These are phyloP conservation scores for Fonsecaea monophora DNA, from an alignment of 2,329 filamentous ascomycete species.

Conservation along the genomic window DNA sequence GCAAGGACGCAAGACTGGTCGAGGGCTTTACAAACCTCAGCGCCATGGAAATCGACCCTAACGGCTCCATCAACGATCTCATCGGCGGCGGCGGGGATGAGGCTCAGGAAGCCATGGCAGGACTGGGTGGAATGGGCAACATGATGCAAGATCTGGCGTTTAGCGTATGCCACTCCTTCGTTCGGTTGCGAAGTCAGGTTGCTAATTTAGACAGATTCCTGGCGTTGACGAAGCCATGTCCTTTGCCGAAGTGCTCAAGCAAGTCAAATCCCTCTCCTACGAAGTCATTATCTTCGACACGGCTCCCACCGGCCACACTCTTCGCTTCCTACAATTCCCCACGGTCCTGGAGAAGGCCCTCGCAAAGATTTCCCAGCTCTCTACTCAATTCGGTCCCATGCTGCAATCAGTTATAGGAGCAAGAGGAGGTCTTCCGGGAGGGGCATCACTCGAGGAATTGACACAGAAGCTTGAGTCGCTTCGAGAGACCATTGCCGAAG, in stretches of 20 bases:
- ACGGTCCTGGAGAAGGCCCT: slow-evolving; percentile 97
- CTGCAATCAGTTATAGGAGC: slow-evolving; percentile 89
- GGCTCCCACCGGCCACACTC: slow-evolving; percentile 94
- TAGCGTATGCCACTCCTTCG: slow-evolving; percentile 63
- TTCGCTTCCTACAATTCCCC: slow-evolving; percentile 98
- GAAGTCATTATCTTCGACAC: slow-evolving; percentile 99
- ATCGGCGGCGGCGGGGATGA: slow-evolving; percentile 78
- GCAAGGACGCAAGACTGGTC: slow-evolving; percentile 93
- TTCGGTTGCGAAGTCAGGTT: not conserved
- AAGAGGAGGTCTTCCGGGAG: slow-evolving; percentile 79
- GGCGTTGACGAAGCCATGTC: slow-evolving; percentile 99
- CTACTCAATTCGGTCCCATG: slow-evolving; percentile 92
- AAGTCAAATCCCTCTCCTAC: slow-evolving; percentile 98
- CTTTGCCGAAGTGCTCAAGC: slow-evolving; percentile 97
- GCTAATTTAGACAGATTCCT: slow-evolving; percentile 71
- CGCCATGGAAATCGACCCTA: slow-evolving; percentile 99
- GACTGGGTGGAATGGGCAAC: slow-evolving; percentile 74
- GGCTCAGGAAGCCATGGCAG: slow-evolving; percentile 72
- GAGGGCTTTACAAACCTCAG: slow-evolving; percentile 92
- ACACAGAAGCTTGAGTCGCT: slow-evolving; percentile 93
- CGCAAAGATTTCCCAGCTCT: slow-evolving; percentile 94
- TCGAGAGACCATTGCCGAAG: slow-evolving; percentile 89
- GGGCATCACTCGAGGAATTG: slow-evolving; percentile 90
- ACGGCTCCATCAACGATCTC: slow-evolving; percentile 95
- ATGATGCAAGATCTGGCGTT: slow-evolving; percentile 99